phyloP scores from a whole-genome alignment of 176 grass and related monocot genomes.

The Oryza officinalis region DNA sequence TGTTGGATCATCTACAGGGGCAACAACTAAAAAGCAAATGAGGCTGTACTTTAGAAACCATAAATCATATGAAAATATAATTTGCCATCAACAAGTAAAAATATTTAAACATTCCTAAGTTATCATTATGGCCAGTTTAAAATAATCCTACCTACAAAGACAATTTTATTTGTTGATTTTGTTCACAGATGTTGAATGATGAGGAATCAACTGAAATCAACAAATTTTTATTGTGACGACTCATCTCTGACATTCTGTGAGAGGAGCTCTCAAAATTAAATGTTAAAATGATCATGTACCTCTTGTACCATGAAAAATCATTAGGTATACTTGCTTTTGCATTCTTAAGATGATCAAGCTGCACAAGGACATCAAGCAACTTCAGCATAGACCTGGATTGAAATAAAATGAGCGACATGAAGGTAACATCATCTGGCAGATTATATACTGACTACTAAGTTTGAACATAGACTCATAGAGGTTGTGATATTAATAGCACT shows the following conservation, averaged over 20 bases:
- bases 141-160: conserved; percentile 7
- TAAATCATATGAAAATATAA: conserved; percentile 26
- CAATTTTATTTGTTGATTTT: conserved; percentile 1
- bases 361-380: conserved; percentile 90
- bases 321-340: conserved; percentile 99
- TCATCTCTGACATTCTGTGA: conserved; percentile 17
- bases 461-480: conserved; percentile 15
- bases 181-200: background rate
- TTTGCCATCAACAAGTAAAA: background rate
- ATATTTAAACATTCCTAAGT: background rate
- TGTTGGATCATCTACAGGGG: background rate
- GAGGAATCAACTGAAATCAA: conserved; percentile 18
- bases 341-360: conserved; percentile 99
- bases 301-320: conserved; percentile 99
- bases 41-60: conserved; percentile 18
- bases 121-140: background rate
- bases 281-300: conserved; percentile 52
- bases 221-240: conserved; percentile 5
- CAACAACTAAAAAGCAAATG: background rate
- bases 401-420: conserved; percentile 31
- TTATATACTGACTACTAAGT: background rate
- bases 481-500: background rate
- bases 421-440: conserved; percentile 30
- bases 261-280: conserved; percentile 24
- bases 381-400: conserved; percentile 91